Base-by-base conservation (phyloP, 2,329 filamentous ascomycete species). In the Cercospora sp. region DNA sequence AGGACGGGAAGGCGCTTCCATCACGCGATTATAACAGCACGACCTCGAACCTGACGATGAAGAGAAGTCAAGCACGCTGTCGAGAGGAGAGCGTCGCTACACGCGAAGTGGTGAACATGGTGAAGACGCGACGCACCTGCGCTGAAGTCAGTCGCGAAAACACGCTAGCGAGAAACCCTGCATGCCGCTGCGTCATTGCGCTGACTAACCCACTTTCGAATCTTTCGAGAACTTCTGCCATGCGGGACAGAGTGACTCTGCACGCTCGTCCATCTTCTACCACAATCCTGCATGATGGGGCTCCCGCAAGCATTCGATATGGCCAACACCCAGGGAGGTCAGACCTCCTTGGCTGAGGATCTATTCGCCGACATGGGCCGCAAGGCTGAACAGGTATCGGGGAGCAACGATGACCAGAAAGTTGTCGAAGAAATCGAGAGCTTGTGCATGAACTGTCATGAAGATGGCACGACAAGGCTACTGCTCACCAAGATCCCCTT, bases 401-500 rank as follows among this genome's bases (percentile, higher is more conserved):
- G 77, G 73, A 77, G 77, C 60, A 76, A 74, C 53, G 78, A 78
- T 26, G 77, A 81, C n/a, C 80, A 81, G 55, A 83, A 82, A 74
- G 79, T 85, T 6, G 83, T 85, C 23, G 84, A 85, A 36, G 83
- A 85, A 74, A 84, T 86, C 65, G 83, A 85, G 72, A 84, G 81
- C 69, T 75, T 85, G 71, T 86, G 84, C 76, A 85, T 86, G 83
- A 85, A 85, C 77, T 86, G 84, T 72, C 82, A 84, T 70, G 82
- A 83, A 61, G 75, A 85, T 72, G 95, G 95, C 75, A 87, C 84
- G 1, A 99, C 95, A 13, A 87, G 90, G 67, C 87, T 99, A 23
- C 88, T 99, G 53, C 88, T 99, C 64, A 96, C 96, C 16, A 89
- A 89, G 72, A 97, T 99, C 65, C 95, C 95, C 16, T 98, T 93